Base-by-base conservation (phyloP, 371 early-diverging fungal genomes). In the Mortierella sp. region DNA sequence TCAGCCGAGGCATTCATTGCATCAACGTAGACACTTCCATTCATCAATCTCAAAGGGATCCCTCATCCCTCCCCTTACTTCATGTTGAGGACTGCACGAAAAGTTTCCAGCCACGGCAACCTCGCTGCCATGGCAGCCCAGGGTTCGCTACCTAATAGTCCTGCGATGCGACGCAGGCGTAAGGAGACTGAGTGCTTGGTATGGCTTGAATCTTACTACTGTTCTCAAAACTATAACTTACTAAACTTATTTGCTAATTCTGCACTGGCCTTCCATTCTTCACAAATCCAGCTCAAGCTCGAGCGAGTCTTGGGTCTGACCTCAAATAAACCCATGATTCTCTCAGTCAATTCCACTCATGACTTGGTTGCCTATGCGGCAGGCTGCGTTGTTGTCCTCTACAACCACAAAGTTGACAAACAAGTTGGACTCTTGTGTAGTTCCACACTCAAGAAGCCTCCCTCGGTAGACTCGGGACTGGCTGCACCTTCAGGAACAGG, bases 281-380 rank as follows among this genome's bases (percentile, higher is more conserved):
- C 11, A 28, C 39, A 64, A 55, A 22, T 55, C 6, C 14, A 92
- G 93, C 81, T 92, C 62, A 86, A 87, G 71, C 73, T 93, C 30
- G 92, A 92, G 62, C 87, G 91, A 18, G 87, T 93, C 62, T 80
- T 92, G 18, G 93, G 92, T 0, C 76, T 92, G 32, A 92, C 93
- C 5, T 86, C 90, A 5, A 87, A 84, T 35, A 87, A 87, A 18
- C 85, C 88, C 26, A 88, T 90, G 76, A 84, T 86, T 30, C 66
- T 94, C 58, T 89, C 91, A 8, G 84, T 90, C 55, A 87, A 92
- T 55, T 75, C 87, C 51, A 69, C 77, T 5, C 84, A 87, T 8
- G 91, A 90, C 81, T 70, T 93, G 57, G 86, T 94, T 32, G 94
- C 94, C 35, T 93, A 92, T 85, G 90, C 93, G 32, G 92, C 95